Conservation (phyloP, 257 asterid genomes). For the Vinca minor region DNA sequence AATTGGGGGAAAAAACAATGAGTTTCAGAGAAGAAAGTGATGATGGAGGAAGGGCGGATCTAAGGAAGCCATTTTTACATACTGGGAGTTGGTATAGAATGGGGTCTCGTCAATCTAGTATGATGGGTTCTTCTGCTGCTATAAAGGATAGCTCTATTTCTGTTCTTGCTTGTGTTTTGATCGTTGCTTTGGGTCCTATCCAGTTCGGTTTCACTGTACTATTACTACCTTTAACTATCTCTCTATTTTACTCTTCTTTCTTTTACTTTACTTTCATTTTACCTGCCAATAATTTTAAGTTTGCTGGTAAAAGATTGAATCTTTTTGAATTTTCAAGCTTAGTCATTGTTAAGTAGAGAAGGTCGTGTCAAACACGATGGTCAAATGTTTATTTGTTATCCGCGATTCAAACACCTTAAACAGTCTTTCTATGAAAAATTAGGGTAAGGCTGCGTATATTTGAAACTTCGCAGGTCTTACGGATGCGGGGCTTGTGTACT, state of each 20-base stretch:
- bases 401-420: too few species aligned
- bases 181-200: constrained; percentile 86
- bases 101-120: constrained; percentile 82
- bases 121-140: constrained; percentile 71
- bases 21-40: constrained; percentile 71
- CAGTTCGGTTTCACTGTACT: constrained; percentile 92
- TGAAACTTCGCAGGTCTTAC: too few species aligned
- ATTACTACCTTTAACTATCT: constrained; percentile 4
- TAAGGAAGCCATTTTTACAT: constrained; percentile 77
- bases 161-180: constrained; percentile 79
- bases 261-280: neutral
- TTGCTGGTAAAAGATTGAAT: too few species aligned
- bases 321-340: too few species aligned
- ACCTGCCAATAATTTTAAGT: neutral
- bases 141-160: constrained; percentile 74
- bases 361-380: too few species aligned
- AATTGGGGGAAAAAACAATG: constrained; percentile 27
- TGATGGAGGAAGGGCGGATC: constrained; percentile 66
- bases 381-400: too few species aligned
- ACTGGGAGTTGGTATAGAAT: constrained; percentile 94
- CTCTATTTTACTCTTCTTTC: neutral
- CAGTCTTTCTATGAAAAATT: too few species aligned
- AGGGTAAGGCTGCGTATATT: too few species aligned
- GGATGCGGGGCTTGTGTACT: too few species aligned
- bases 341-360: too few species aligned